These are phyloP conservation scores for Sideroxylon spinosum DNA, from an alignment of 179 eudicot species.

Conservation along the genomic window DNA sequence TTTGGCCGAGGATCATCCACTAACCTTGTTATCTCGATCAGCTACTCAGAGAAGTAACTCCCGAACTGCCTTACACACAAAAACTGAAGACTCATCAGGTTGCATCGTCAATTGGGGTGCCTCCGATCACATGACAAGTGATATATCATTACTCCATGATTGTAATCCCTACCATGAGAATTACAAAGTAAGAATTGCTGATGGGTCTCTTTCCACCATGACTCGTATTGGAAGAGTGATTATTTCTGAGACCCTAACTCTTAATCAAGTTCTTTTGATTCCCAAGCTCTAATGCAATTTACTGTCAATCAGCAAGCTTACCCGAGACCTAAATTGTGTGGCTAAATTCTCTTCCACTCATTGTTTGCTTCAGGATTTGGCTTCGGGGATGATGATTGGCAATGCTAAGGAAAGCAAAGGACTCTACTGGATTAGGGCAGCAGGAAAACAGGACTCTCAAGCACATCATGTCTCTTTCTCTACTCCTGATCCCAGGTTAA, in stretches of 20 bases:
- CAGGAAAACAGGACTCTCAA: too few species aligned
- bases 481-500: too few species aligned
- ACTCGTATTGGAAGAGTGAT: neutral
- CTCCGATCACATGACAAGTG: neutral
- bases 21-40: neutral
- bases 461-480: neutral
- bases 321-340: neutral
- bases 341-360: neutral
- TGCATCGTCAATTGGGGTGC: neutral
- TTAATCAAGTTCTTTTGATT: neutral
- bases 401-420: neutral
- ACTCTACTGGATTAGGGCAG: neutral
- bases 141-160: neutral
- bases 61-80: neutral
- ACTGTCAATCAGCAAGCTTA: neutral
- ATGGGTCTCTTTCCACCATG: too few species aligned
- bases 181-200: neutral
- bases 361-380: neutral
- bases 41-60: neutral
- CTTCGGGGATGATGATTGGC: neutral
- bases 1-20: too few species aligned
- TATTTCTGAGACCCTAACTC: neutral
- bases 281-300: neutral
- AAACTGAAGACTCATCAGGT: fast-evolving
- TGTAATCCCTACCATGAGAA: neutral